A percentile compares a stretch with the other conserved stretches of the same genome.
Evolutionary conservation across 345 rosid genomes (phyloP).

Genomic region (Linum lewisii): DNA sequence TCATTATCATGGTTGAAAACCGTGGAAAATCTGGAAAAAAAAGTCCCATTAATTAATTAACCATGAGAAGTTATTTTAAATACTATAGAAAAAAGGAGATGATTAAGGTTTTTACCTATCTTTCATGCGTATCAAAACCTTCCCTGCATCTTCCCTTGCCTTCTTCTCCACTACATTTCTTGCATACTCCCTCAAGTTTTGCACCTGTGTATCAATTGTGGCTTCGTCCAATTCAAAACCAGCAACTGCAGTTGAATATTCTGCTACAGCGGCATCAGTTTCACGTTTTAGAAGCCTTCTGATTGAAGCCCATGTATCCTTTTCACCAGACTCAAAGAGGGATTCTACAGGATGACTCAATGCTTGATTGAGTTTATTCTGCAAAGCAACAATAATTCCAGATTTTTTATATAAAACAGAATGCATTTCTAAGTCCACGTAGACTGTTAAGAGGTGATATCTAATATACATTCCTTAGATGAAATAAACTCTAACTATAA

Average conservation of each 20-base stretch:
- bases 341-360: slow-evolving; percentile 46
- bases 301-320: slow-evolving; percentile 59
- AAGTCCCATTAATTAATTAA: slow-evolving; percentile 14
- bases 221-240: slow-evolving; percentile 51
- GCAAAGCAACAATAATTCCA: slow-evolving; percentile 19
- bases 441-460: not conserved
- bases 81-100: not conserved
- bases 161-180: slow-evolving; percentile 54
- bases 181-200: slow-evolving; percentile 39
- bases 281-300: slow-evolving; percentile 53
- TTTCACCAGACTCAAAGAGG: slow-evolving; percentile 47
- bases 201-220: slow-evolving; percentile 32
- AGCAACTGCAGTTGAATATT: slow-evolving; percentile 34
- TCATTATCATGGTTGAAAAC: slow-evolving; percentile 61
- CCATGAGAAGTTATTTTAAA: not conserved
- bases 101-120: slow-evolving; percentile 33
- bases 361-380: slow-evolving; percentile 45
- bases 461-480: not conserved
- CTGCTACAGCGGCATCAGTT: slow-evolving; percentile 40
- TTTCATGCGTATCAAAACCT: slow-evolving; percentile 64
- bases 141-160: slow-evolving; percentile 65
- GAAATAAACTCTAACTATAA: not conserved
- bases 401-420: slow-evolving; percentile 1
- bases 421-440: not conserved
- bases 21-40: slow-evolving; percentile 52